Conservation (phyloP, 225 moss, liverwort and hornwort genomes). For the Marchantia polymorpha region DNA sequence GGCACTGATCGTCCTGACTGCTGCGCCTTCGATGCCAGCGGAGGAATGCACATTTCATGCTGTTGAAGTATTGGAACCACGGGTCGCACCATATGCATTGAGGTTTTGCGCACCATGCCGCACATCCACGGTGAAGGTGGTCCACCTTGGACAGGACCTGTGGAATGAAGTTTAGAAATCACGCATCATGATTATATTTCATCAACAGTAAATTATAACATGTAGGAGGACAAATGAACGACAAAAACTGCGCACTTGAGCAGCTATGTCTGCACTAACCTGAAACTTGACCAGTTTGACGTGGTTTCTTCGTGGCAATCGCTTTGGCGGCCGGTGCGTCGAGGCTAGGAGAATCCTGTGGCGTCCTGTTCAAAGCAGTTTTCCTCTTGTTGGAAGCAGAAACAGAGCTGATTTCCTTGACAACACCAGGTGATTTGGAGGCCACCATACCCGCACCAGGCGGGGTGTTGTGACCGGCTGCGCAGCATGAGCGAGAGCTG, state of each 20-base stretch:
- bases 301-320: constrained; percentile 25
- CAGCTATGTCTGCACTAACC: not conserved
- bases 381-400: constrained; percentile 25
- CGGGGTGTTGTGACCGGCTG: constrained; percentile 26
- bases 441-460: constrained; percentile 5
- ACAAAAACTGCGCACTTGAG: not conserved
- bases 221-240: not conserved
- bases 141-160: constrained; percentile 7
- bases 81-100: constrained; percentile 28
- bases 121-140: constrained; percentile 19
- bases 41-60: not conserved
- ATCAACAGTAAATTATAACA: not conserved
- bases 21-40: constrained; percentile 2
- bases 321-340: not conserved
- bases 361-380: constrained; percentile 9
- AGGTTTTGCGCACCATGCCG: constrained; percentile 31
- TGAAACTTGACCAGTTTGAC: constrained; percentile 19
- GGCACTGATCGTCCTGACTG: not conserved
- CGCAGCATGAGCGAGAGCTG: not conserved
- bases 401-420: not conserved
- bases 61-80: constrained; percentile 20
- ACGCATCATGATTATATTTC: not conserved
- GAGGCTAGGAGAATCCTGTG: not conserved
- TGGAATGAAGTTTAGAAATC: not conserved
- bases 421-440: constrained; percentile 9